Evolutionary conservation across 192 early-diverging fungal species (phyloP).

Genomic region (Kickxella alabastrina): DNA sequence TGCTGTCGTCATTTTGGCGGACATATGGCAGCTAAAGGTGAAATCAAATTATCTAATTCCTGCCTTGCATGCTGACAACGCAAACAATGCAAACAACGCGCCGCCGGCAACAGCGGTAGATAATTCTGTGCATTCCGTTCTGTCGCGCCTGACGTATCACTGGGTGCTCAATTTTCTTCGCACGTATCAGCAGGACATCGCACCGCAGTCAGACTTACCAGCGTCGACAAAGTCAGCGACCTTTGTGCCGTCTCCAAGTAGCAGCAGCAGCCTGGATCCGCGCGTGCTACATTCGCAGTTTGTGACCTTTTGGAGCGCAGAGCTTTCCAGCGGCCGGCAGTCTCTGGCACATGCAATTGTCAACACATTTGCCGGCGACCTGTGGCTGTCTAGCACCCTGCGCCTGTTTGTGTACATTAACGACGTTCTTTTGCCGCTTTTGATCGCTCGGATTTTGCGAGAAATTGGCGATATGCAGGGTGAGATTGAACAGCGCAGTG

Average conservation of each 20-base stretch:
- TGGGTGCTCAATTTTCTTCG: constrained; percentile 24
- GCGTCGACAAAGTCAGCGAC: no score
- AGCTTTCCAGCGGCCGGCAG: background rate
- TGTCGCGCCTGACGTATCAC: constrained; percentile 32
- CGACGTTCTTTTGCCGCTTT: constrained; percentile 13
- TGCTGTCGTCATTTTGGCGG: no score
- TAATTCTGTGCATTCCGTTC: no score
- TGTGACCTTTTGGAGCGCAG: constrained; percentile 9
- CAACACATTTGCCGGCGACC: constrained; percentile 13
- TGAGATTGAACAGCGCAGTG: no score
- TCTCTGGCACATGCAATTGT: constrained; percentile 11
- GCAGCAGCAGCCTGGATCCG: constrained; percentile 13
- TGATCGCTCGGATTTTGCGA: constrained; percentile 22
- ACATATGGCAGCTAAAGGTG: no score
- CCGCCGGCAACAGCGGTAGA: no score
- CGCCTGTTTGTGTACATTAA: constrained; percentile 20
- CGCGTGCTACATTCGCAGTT: background rate
- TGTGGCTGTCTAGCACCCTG: constrained; percentile 13
- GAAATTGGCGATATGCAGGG: constrained; percentile 4
- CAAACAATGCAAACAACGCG: no score
- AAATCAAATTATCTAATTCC: no score
- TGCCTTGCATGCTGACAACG: no score
- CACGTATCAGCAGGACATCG: background rate
- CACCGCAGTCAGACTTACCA: no score
- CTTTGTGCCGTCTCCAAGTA: no score